phyloP scores from a whole-genome alignment of 805 yeast genomes.

The Kuraishia molischiana region DNA sequence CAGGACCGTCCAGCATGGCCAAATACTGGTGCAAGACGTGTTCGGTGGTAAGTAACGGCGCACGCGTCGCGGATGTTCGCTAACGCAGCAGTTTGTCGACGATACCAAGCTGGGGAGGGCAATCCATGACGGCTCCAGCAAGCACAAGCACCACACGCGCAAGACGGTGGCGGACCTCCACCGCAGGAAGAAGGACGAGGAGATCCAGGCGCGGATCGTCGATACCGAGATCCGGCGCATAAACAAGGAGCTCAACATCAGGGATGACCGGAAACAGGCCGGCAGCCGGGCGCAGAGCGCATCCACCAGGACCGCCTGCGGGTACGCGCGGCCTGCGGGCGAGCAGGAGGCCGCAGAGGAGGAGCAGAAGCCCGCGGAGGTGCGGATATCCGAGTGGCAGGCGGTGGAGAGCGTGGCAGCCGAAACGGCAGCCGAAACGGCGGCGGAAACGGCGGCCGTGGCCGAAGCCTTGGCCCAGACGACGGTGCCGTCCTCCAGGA shows the following conservation, averaged over 20 bases:
- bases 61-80: background rate
- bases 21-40: slow-evolving; percentile 28
- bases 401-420: too few relatives aligned
- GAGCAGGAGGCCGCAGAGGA: slow-evolving; percentile 3
- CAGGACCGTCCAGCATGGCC: too few relatives aligned
- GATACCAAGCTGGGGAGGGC: slow-evolving; percentile 3
- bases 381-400: background rate
- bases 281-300: too few relatives aligned
- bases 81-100: slow-evolving; percentile 1
- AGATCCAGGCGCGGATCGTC: background rate
- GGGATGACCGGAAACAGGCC: too few relatives aligned
- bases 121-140: slow-evolving; percentile 1
- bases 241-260: background rate
- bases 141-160: background rate
- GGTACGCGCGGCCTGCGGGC: too few relatives aligned
- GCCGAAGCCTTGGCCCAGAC: too few relatives aligned
- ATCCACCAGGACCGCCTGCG: too few relatives aligned
- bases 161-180: slow-evolving; percentile 2
- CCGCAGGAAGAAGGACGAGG: slow-evolving; percentile 1
- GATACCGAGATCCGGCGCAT: background rate
- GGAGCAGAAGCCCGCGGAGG: slow-evolving; percentile 3
- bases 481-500: slow-evolving; percentile 2
- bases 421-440: too few relatives aligned
- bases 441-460: too few relatives aligned
- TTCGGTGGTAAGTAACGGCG: slow-evolving; percentile 17